Conservation (phyloP, 192 early-diverging fungal genomes). For the Spizellomyces sp. region DNA sequence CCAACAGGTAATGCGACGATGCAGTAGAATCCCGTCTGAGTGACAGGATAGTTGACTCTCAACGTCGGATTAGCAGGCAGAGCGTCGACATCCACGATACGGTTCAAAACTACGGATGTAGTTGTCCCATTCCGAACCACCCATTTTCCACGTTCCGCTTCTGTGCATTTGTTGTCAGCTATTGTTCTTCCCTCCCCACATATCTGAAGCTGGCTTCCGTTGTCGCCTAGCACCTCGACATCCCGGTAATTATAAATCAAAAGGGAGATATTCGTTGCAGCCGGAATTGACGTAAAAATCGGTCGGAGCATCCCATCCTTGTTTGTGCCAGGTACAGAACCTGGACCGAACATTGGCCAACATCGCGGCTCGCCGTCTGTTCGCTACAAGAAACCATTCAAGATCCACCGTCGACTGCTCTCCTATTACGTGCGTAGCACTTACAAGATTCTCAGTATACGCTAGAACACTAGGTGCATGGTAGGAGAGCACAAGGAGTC, state of each 20-base stretch:
- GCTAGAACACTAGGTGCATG: no score
- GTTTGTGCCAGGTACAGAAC: slow-evolving; percentile 29
- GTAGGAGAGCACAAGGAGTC: no score
- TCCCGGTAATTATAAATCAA: slow-evolving; percentile 40
- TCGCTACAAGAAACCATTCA: not conserved
- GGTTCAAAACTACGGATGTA: slow-evolving; percentile 31
- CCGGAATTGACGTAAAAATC: slow-evolving; percentile 7
- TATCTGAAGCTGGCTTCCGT: slow-evolving; percentile 13
- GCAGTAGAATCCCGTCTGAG: slow-evolving; percentile 87
- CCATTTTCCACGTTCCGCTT: slow-evolving; percentile 34
- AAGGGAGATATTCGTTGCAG: slow-evolving; percentile 17
- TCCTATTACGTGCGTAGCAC: no score
- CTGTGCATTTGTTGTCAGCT: slow-evolving; percentile 18
- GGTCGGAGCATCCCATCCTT: slow-evolving; percentile 22
- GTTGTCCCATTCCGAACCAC: slow-evolving; percentile 33
- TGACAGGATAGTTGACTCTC: slow-evolving; percentile 63
- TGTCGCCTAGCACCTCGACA: slow-evolving; percentile 9
- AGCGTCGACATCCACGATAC: slow-evolving; percentile 23
- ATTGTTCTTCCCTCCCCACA: slow-evolving; percentile 19
- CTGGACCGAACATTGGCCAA: slow-evolving; percentile 36
- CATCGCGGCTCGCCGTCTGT: slow-evolving; percentile 26
- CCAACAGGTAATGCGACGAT: slow-evolving; percentile 51
- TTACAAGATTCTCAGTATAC: no score
- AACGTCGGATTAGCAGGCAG: not conserved
- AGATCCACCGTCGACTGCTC: no score